These are phyloP conservation scores for Populus davidiana DNA, from an alignment of 345 rosid genomes.

Conservation along the genomic window DNA sequence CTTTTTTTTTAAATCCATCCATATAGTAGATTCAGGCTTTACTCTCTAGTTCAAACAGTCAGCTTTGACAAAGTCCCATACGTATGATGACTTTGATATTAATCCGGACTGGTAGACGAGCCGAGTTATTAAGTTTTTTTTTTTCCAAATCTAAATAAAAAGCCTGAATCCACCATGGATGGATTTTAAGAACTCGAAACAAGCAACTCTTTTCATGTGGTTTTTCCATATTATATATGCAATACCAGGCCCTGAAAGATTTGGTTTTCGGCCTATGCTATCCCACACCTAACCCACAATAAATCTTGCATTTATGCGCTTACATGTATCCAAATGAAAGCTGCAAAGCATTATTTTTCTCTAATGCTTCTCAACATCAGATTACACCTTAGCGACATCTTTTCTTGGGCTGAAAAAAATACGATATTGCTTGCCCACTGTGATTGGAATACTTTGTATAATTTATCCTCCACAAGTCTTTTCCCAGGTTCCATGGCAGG, in stretches of 20 bases:
- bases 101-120: no score
- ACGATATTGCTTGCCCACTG: background rate
- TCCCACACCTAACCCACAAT: conserved; percentile 3
- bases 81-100: no score
- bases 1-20: no score
- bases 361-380: conserved; percentile 10
- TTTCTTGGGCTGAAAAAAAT: background rate
- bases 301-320: background rate
- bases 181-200: background rate
- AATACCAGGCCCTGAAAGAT: background rate
- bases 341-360: background rate
- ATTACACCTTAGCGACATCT: background rate
- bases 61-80: no score
- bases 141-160: no score
- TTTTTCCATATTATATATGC: background rate
- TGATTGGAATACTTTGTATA: background rate
- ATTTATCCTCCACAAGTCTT: background rate
- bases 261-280: background rate
- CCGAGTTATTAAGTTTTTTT: no score
- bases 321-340: background rate
- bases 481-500: background rate
- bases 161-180: background rate
- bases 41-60: no score
- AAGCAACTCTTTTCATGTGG: background rate
- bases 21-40: no score